Percentiles rank a stretch among this genome's conserved stretches.
Conservation (phyloP, 2,329 filamentous ascomycete species). For the Daldinia sp. region DNA sequence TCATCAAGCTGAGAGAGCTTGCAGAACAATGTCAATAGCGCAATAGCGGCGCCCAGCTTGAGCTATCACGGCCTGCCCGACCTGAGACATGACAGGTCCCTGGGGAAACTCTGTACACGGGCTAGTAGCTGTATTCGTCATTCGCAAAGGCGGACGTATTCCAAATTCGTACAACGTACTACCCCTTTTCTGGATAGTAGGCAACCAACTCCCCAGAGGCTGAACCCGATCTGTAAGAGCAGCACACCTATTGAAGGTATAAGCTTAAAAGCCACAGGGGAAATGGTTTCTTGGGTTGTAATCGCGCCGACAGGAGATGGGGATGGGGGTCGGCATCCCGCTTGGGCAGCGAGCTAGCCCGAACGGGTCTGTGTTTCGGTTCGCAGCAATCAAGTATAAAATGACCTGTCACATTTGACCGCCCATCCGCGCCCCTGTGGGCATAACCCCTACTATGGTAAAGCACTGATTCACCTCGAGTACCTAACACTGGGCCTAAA, state of each 20-base stretch:
- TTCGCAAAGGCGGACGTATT: constrained; percentile 18
- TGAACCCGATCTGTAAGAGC: constrained; percentile 36
- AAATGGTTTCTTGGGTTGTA: constrained; percentile 32
- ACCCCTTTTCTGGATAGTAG: constrained; percentile 20
- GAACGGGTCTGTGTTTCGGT: constrained; percentile 30
- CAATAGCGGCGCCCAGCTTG: constrained; percentile 20
- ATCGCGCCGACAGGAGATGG: constrained; percentile 29
- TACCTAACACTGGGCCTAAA: constrained; percentile 21
- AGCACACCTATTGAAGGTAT: constrained; percentile 26
- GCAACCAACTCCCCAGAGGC: constrained; percentile 27
- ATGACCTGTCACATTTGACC: constrained; percentile 36
- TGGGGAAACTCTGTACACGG: constrained; percentile 23
- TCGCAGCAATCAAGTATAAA: constrained; percentile 22
- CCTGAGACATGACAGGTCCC: constrained; percentile 20
- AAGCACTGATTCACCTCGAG: constrained; percentile 17
- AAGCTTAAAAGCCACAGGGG: constrained; percentile 33
- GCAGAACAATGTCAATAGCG: constrained; percentile 19
- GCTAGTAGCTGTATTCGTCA: constrained; percentile 20
- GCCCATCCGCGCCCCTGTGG: constrained; percentile 32
- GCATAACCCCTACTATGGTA: constrained; percentile 19
- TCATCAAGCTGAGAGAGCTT: constrained; percentile 31
- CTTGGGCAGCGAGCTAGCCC: constrained; percentile 36
- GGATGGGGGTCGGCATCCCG: constrained; percentile 23
- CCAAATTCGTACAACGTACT: constrained; percentile 26
- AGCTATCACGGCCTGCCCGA: constrained; percentile 16